Conservation (phyloP, 2,329 filamentous ascomycete genomes). For the Penicillium sp. region DNA sequence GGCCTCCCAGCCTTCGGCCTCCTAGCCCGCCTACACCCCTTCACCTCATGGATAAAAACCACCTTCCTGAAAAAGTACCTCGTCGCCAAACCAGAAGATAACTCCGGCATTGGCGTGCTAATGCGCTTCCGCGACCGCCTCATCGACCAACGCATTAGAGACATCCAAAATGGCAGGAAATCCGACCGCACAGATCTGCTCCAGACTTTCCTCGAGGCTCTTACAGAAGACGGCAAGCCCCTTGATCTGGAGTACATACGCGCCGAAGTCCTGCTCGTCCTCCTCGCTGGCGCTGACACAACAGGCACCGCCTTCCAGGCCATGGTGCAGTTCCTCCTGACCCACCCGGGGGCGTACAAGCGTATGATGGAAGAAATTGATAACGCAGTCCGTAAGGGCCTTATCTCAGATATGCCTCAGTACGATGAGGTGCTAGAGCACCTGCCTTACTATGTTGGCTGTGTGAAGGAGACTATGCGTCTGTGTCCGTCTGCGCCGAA, state of each 20-base stretch:
- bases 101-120: slow-evolving; percentile 55
- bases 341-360: slow-evolving; percentile 43
- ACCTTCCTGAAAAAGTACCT: slow-evolving; percentile 55
- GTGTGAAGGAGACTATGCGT: slow-evolving; percentile 53
- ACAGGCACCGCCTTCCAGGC: slow-evolving; percentile 54
- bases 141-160: slow-evolving; percentile 49
- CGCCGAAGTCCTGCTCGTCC: slow-evolving; percentile 54
- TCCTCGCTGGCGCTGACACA: slow-evolving; percentile 55
- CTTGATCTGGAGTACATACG: slow-evolving; percentile 54
- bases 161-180: slow-evolving; percentile 49
- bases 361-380: slow-evolving; percentile 52
- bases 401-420: slow-evolving; percentile 38
- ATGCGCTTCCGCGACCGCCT: slow-evolving; percentile 60
- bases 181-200: slow-evolving; percentile 53
- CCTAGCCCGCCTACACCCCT: slow-evolving; percentile 54
- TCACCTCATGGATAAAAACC: slow-evolving; percentile 56
- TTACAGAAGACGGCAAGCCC: slow-evolving; percentile 48
- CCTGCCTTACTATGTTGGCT: slow-evolving; percentile 52
- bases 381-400: slow-evolving; percentile 33
- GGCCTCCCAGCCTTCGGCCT: slow-evolving; percentile 54
- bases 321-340: slow-evolving; percentile 47
- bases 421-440: slow-evolving; percentile 46
- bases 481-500: slow-evolving; percentile 54
- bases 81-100: slow-evolving; percentile 54
- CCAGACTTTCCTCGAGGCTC: slow-evolving; percentile 51